Evolutionary conservation across 2,329 filamentous ascomycete species (phyloP).

Genomic region (Shiraia sp.): DNA sequence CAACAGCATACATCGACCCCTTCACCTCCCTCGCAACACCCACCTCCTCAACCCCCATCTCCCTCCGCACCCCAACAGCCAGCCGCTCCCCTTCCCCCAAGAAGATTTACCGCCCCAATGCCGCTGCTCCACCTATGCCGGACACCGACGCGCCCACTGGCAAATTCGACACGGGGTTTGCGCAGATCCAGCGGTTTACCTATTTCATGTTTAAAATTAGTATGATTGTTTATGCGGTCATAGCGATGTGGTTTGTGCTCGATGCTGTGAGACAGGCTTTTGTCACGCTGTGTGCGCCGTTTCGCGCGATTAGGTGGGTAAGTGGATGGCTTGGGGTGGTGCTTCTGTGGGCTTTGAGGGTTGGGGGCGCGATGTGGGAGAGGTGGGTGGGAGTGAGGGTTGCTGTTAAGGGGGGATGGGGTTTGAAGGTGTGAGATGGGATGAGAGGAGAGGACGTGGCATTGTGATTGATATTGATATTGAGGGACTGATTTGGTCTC

Average conservation of each 20-base stretch:
- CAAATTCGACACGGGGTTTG: slow-evolving; percentile 29
- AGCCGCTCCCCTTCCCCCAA: slow-evolving; percentile 12
- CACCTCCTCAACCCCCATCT: slow-evolving; percentile 1
- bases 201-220: slow-evolving; percentile 21
- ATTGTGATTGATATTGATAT: no score
- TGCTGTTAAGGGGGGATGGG: slow-evolving; percentile 17
- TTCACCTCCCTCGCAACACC: slow-evolving; percentile 17
- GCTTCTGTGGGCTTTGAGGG: neutral
- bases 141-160: neutral
- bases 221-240: slow-evolving; percentile 24
- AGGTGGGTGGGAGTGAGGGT: slow-evolving; percentile 16
- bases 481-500: no score
- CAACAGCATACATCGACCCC: slow-evolving; percentile 20
- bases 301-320: slow-evolving; percentile 14
- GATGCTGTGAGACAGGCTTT: slow-evolving; percentile 30
- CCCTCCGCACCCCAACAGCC: slow-evolving; percentile 7
- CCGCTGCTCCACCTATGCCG: neutral
- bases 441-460: neutral
- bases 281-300: slow-evolving; percentile 27
- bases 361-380: slow-evolving; percentile 8
- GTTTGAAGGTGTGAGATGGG: slow-evolving; percentile 4
- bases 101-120: slow-evolving; percentile 6
- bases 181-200: slow-evolving; percentile 20
- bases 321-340: slow-evolving; percentile 15
- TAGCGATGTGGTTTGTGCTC: slow-evolving; percentile 35